Conservation (phyloP, 306 rosid genomes). For the Ziziphus jujuba region DNA sequence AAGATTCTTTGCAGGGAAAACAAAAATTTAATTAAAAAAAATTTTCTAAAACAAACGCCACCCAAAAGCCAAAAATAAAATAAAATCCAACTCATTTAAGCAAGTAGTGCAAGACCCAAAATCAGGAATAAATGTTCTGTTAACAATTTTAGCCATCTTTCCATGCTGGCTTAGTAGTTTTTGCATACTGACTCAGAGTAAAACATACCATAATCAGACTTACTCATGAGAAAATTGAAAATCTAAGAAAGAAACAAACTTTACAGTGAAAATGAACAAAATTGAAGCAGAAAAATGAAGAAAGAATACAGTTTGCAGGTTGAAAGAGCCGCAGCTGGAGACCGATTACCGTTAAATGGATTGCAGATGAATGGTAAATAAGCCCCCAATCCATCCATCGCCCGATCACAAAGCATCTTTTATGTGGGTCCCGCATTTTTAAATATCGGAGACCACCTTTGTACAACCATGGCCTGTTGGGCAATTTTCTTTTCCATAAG, state of each 20-base stretch:
- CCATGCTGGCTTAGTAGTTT: too few species aligned
- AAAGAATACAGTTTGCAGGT: neutral
- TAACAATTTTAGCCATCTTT: too few species aligned
- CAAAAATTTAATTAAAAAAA: neutral
- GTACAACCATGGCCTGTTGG: neutral
- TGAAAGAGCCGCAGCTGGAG: neutral
- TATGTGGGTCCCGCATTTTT: neutral
- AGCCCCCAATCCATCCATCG: neutral
- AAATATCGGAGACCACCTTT: neutral
- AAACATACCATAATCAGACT: too few species aligned
- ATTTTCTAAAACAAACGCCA: too few species aligned
- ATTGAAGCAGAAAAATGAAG: too few species aligned
- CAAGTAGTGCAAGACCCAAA: neutral
- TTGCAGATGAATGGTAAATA: neutral
- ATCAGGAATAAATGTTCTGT: neutral
- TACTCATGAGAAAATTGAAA: too few species aligned
- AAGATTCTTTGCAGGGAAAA: constrained; percentile 15
- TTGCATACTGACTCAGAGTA: too few species aligned
- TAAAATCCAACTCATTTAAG: neutral
- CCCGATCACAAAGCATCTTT: neutral
- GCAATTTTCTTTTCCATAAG: neutral
- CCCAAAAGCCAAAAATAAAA: neutral
- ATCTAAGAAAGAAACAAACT: too few species aligned
- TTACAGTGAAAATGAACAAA: too few species aligned
- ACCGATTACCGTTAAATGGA: neutral